Base-by-base conservation (phyloP, 225 moss, liverwort and hornwort genomes). In the Ulota crispa region DNA sequence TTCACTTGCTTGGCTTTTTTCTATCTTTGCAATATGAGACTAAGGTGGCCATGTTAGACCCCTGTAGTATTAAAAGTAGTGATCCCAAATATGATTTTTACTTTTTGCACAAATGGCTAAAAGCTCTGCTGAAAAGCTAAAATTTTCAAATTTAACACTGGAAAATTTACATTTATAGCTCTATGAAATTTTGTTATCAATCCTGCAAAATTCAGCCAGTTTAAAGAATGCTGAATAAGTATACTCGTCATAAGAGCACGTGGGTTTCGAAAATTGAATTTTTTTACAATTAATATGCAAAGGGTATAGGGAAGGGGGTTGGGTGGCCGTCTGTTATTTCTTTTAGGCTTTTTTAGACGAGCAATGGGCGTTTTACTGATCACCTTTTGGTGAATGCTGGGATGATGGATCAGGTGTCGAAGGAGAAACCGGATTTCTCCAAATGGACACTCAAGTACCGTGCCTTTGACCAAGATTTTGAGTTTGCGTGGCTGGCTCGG, bases 401-500 rank as follows among this genome's bases (percentile, higher is more conserved):
- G 26, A 55, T 39, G 39, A n/a, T 39, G 68, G 63, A 61, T 68
- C 79, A 90, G 89, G 87, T 90, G 21, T 90, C 87, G 27, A 90
- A 85, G 76, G 74, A 87, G 57, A 90, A 90, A 64, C 89, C 85
- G 39, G 83, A 87, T 23, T 90, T 83, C 52, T 90, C 89, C 15
- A 90, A 87, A 54, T 90, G 89, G 89, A 90, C 85, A 34, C 85
- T 90, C 16, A 83, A 81, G 50, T 90, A 85, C 26, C 83, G 1
- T 47, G 89, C 87, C 41, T 87, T 87, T 30, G 76, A 78, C 9
- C 75, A 69, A 71, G 85, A 90, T 53, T 90, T 90, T 34, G 83
- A 90, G 52, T 90, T 90, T 69, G 81, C 87, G 10, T 90, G 89
- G 87, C 75, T 87, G 55, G 81, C 89, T 54, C 75, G 78, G 24